These are phyloP conservation scores for Coniosporium apollinis DNA, from an alignment of 495 filamentous ascomycete genomes.

Conservation along the genomic window DNA sequence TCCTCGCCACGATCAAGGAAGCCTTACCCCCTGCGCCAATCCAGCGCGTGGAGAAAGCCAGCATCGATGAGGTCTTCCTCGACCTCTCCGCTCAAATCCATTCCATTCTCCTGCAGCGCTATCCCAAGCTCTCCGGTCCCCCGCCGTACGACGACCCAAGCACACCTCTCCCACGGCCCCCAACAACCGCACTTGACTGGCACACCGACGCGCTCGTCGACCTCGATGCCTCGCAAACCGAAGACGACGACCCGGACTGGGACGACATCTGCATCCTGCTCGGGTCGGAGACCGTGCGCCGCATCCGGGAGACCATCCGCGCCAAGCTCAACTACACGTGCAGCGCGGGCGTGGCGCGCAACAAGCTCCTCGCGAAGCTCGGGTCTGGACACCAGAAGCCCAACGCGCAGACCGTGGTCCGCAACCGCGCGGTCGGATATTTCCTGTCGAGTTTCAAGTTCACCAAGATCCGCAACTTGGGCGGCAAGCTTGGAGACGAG, in stretches of 20 bases:
- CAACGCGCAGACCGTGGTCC: conserved; percentile 78
- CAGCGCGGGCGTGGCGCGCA: conserved; percentile 70
- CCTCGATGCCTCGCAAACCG: conserved; percentile 50
- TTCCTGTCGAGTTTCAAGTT: conserved; percentile 83
- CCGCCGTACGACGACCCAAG: conserved; percentile 54
- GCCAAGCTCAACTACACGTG: conserved; percentile 69
- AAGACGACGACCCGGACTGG: conserved; percentile 82
- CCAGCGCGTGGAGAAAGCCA: conserved; percentile 76
- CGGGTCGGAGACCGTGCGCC: conserved; percentile 75
- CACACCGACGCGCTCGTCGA: conserved; percentile 61
- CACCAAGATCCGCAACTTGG: conserved; percentile 88
- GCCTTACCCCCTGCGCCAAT: conserved; percentile 38
- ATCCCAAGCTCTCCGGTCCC: conserved; percentile 50
- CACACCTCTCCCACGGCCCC: conserved; percentile 54
- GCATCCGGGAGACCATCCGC: conserved; percentile 48
- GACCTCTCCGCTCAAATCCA: conserved; percentile 77
- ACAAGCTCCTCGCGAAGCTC: conserved; percentile 92
- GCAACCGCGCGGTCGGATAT: conserved; percentile 61
- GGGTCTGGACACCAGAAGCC: conserved; percentile 85
- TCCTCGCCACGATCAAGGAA: conserved; percentile 67
- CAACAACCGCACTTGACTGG: conserved; percentile 67
- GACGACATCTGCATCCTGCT: conserved; percentile 81
- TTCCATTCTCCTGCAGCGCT: conserved; percentile 54
- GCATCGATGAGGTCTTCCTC: conserved; percentile 82
- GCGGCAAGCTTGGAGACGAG: conserved; percentile 88